These are phyloP conservation scores for Hyaloscypha variabilis DNA, from an alignment of 495 filamentous ascomycete genomes.

Conservation along the genomic window DNA sequence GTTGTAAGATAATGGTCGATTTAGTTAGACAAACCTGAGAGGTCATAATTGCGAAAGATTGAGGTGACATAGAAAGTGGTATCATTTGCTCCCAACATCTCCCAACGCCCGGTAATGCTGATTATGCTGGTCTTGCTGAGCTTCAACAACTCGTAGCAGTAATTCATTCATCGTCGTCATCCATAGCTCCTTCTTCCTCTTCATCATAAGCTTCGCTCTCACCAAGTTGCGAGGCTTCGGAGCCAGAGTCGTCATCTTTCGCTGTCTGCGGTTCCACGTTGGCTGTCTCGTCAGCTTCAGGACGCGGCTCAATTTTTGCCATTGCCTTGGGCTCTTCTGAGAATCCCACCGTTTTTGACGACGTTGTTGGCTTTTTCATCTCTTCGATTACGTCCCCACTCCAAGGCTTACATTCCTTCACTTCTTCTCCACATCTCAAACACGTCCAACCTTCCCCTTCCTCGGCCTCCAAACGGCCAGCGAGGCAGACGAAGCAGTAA, in stretches of 20 bases:
- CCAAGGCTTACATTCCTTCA: conserved; percentile 94
- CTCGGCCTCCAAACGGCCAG: conserved; percentile 84
- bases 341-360: conserved; percentile 70
- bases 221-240: conserved; percentile 17
- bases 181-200: conserved; percentile 27
- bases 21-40: background rate
- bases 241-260: conserved; percentile 11
- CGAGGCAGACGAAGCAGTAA: conserved; percentile 98
- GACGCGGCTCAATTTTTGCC: conserved; percentile 25
- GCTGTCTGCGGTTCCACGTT: background rate
- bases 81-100: background rate
- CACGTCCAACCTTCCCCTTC: conserved; percentile 98
- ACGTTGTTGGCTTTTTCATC: conserved; percentile 42
- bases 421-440: conserved; percentile 80
- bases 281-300: conserved; percentile 15
- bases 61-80: background rate
- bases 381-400: conserved; percentile 79
- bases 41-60: background rate
- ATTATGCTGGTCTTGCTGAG: background rate
- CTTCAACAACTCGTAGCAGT: background rate
- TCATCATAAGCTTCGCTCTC: conserved; percentile 29
- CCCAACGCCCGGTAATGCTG: conserved; percentile 3
- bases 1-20: too few species aligned
- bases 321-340: conserved; percentile 41
- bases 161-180: conserved; percentile 23